These are phyloP conservation scores for Rhizopus stolonifer DNA, from an alignment of 371 early-diverging fungal species.

Conservation along the genomic window DNA sequence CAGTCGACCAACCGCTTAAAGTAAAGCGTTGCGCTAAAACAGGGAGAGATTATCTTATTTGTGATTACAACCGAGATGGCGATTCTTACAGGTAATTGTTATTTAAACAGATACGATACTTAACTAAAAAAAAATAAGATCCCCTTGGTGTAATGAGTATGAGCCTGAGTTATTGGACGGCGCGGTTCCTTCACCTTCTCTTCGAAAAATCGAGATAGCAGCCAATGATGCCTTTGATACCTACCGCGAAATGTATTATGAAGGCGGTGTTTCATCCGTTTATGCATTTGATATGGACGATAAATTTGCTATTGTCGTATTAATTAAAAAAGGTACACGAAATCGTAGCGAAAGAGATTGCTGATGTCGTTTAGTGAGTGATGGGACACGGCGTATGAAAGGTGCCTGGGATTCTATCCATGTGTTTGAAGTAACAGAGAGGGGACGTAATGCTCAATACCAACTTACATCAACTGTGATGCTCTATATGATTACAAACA, in stretches of 20 bases:
- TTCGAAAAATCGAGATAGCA: conserved; percentile 86
- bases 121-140: conserved; percentile 47
- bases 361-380: conserved; percentile 51
- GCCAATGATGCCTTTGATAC: conserved; percentile 97
- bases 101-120: neutral
- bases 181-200: conserved; percentile 71
- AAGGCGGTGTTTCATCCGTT: conserved; percentile 95
- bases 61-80: conserved; percentile 96
- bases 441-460: conserved; percentile 84
- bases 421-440: conserved; percentile 87
- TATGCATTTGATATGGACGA: conserved; percentile 78
- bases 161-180: conserved; percentile 86
- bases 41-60: conserved; percentile 84
- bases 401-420: conserved; percentile 99
- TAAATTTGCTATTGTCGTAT: conserved; percentile 92
- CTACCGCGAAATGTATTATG: conserved; percentile 94
- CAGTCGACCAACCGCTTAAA: conserved; percentile 93
- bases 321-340: conserved; percentile 91
- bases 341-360: neutral
- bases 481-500: conserved; percentile 82
- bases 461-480: conserved; percentile 94
- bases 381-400: conserved; percentile 66
- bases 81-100: conserved; percentile 81
- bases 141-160: conserved; percentile 97
- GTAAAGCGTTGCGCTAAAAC: conserved; percentile 70